Evolutionary conservation across 2,329 filamentous ascomycete species (phyloP).

Genomic region (Aspergillus piperis): DNA sequence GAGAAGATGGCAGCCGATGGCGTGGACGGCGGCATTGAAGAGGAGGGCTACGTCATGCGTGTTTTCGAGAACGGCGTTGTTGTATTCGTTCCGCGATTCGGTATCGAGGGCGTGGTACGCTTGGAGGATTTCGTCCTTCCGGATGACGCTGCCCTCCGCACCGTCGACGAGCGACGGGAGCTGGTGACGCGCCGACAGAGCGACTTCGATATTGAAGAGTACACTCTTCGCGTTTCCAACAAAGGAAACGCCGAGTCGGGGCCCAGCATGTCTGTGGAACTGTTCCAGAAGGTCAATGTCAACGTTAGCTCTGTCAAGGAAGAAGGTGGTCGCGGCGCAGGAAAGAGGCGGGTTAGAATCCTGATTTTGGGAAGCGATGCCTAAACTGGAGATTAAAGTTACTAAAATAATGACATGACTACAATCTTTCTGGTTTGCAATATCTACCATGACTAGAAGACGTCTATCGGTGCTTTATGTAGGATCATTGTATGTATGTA

Average conservation of each 20-base stretch:
- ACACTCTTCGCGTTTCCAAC: constrained; percentile 66
- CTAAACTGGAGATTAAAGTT: constrained; percentile 10
- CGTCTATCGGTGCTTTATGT: constrained; percentile 4
- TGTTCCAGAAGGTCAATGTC: constrained; percentile 91
- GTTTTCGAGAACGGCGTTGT: constrained; percentile 98
- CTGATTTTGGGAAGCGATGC: constrained; percentile 38
- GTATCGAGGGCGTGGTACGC: constrained; percentile 88
- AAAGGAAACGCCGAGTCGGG: constrained; percentile 46
- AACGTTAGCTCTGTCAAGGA: constrained; percentile 91
- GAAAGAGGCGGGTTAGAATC: constrained; percentile 71
- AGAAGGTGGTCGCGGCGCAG: constrained; percentile 70
- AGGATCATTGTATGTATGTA: constrained; percentile 3
- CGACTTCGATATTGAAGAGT: constrained; percentile 82
- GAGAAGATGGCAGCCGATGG: constrained; percentile 43
- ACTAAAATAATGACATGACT: constrained; percentile 4
- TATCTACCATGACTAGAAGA: neutral
- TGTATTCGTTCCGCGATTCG: constrained; percentile 92
- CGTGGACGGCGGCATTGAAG: constrained; percentile 58
- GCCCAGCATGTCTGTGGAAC: constrained; percentile 61
- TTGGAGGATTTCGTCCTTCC: constrained; percentile 77
- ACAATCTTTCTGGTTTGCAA: constrained; percentile 5
- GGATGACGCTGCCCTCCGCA: constrained; percentile 49
- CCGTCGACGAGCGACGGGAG: constrained; percentile 36
- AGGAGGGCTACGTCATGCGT: constrained; percentile 95
- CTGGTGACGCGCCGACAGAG: constrained; percentile 62